Evolutionary conservation across 805 yeast species (phyloP), one percentile per base, ranked within the genome.

Genomic region (Candida rishiriensis): DNA sequence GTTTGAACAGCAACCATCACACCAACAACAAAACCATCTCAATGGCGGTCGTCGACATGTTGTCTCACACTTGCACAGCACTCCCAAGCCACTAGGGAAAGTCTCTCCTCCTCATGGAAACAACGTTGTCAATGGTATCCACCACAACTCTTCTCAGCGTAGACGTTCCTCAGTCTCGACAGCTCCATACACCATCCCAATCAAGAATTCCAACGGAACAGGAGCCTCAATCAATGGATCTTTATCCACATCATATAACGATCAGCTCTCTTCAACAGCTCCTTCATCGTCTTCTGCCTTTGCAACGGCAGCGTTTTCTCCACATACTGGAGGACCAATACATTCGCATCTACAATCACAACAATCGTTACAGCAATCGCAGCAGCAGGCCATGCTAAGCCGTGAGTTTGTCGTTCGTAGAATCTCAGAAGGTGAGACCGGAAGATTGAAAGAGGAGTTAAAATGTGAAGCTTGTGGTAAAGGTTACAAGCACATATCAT

Each of bases 401-500:
- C 64, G 85, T 48, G 84, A 83, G 51, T 85, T 86, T 63, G 95
- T 87, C 3, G 91, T 85, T 13, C 72, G 96, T 49, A 71, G 96
- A 44, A 85, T 85, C 42, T 78, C 87, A 39, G 96, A 87, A 61
- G 95, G 95, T 38, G 95, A 86, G 60, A 79, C 88, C 3, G 95
- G 95, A 17, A 68, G 96, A 39, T 71, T 85, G 39, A 88, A 87
- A 61, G 95, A 88, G 59, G 90, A 85, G 58, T 73, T 88, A 50
- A 82, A 82, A 56, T 88, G 96, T 68, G 95, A 88, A 63, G 88
- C 93, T 3, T 88, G 96, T 56, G 96, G 96, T 3, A 88, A 88
- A 63, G 95, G 93, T 17, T 88, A 88, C 61, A 88, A 87, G 61
- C 96, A 88, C 66, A 84, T 88, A 6, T 81, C 89, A 1, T 83